Percentiles rank a stretch among this genome's conserved stretches.
Evolutionary conservation across 1,284 basidiomycete genomes (phyloP).

Genomic region (Phlebopus sp.): DNA sequence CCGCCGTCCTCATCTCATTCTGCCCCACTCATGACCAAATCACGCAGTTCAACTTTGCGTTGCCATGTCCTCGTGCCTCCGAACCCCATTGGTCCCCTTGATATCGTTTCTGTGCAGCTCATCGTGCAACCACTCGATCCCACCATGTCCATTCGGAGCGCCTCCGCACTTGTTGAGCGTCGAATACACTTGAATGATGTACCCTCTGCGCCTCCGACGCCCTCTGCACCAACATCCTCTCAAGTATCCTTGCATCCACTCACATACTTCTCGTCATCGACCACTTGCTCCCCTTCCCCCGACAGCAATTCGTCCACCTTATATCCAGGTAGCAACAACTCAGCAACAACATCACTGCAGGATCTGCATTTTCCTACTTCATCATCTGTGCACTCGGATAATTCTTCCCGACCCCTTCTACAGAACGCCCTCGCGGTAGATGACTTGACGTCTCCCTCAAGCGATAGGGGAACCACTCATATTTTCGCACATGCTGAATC

Average conservation of each 20-base stretch:
- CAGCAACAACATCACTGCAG: conserved; percentile 29
- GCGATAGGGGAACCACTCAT: conserved; percentile 41
- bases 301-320: conserved; percentile 9
- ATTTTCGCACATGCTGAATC: conserved; percentile 59
- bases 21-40: conserved; percentile 41
- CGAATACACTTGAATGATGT: conserved; percentile 49
- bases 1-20: conserved; percentile 34
- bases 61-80: conserved; percentile 47
- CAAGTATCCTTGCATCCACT: conserved; percentile 21
- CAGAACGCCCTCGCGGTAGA: conserved; percentile 18
- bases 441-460: conserved; percentile 14
- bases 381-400: conserved; percentile 39
- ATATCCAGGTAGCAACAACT: conserved; percentile 5
- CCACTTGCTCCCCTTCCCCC: conserved; percentile 10
- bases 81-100: conserved; percentile 52
- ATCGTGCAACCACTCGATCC: conserved; percentile 46
- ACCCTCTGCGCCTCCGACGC: conserved; percentile 24
- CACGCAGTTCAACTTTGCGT: conserved; percentile 45
- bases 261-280: conserved; percentile 18
- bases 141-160: conserved; percentile 50
- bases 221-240: conserved; percentile 15
- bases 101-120: conserved; percentile 54
- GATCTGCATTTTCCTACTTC: conserved; percentile 25
- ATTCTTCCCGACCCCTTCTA: conserved; percentile 32
- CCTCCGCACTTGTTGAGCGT: conserved; percentile 53